Evolutionary conservation across 1,139 yeast species (phyloP).

Genomic region (Nakaseomyces delphensis): DNA sequence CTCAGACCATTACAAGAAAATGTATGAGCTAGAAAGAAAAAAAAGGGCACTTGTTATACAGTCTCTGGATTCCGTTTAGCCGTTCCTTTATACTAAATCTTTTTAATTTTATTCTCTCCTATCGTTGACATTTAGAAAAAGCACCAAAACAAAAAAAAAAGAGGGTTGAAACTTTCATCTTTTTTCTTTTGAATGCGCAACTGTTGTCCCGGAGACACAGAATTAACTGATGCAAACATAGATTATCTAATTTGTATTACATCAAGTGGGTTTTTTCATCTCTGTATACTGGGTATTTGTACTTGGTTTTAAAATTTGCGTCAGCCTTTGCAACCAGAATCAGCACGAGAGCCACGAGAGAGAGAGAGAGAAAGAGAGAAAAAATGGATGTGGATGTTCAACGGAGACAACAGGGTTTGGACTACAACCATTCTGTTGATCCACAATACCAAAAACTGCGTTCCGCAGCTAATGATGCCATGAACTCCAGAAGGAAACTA

Average conservation of each 20-base stretch:
- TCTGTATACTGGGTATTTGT: neutral
- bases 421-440: conserved; percentile 70
- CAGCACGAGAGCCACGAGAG: neutral
- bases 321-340: neutral
- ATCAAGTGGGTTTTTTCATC: neutral
- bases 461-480: conserved; percentile 59
- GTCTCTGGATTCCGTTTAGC: no score
- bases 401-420: conserved; percentile 33
- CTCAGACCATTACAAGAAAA: no score
- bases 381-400: conserved; percentile 2
- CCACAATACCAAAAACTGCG: conserved; percentile 56
- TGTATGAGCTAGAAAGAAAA: no score
- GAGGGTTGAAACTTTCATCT: no score
- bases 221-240: no score
- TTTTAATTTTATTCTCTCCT: no score
- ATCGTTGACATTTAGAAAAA: no score
- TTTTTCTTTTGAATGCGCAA: no score
- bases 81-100: no score
- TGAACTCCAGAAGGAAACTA: conserved; percentile 45
- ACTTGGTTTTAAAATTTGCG: neutral
- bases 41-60: no score
- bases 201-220: no score
- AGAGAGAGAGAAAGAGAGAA: neutral
- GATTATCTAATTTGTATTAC: neutral
- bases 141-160: no score